A percentile compares a stretch with the other conserved stretches of the same genome.
Evolutionary conservation across 2,329 filamentous ascomycete species (phyloP).

Genomic region (Beauveria sp.): DNA sequence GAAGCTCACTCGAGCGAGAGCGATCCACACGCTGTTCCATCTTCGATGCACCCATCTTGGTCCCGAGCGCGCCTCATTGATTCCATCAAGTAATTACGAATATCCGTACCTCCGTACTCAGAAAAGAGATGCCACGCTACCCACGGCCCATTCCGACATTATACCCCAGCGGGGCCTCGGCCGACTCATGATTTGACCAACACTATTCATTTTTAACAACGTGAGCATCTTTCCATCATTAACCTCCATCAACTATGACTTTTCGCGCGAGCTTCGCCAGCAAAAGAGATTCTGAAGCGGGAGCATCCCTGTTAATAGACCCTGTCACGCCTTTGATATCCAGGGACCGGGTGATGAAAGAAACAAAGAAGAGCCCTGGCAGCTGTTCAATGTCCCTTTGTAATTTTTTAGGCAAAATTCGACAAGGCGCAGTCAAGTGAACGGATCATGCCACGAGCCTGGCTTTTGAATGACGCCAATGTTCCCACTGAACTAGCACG

Average conservation of each 20-base stretch:
- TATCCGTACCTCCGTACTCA: no score
- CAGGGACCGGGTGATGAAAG: neutral
- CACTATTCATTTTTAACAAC: no score
- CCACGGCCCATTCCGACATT: no score
- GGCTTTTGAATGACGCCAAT: neutral
- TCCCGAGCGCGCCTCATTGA: no score
- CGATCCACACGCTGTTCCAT: no score
- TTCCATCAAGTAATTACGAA: no score
- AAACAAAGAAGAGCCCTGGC: neutral
- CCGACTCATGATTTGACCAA: no score
- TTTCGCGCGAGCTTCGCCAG: neutral
- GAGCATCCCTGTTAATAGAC: neutral
- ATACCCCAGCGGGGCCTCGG: no score
- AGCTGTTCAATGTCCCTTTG: neutral
- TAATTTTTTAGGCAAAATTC: neutral
- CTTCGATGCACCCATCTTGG: no score
- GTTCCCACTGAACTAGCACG: neutral
- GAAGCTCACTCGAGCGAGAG: no score
- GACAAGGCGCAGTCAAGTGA: neutral
- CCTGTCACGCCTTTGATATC: neutral
- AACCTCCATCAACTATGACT: neutral
- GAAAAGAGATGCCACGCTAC: no score
- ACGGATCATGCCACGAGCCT: neutral
- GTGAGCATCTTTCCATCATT: neutral
- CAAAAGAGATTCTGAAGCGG: neutral